A percentile compares a stretch with the other conserved stretches of the same genome.
Evolutionary conservation across 1,139 yeast genomes (phyloP).

Genomic region (Yamadazyma diddensiae): DNA sequence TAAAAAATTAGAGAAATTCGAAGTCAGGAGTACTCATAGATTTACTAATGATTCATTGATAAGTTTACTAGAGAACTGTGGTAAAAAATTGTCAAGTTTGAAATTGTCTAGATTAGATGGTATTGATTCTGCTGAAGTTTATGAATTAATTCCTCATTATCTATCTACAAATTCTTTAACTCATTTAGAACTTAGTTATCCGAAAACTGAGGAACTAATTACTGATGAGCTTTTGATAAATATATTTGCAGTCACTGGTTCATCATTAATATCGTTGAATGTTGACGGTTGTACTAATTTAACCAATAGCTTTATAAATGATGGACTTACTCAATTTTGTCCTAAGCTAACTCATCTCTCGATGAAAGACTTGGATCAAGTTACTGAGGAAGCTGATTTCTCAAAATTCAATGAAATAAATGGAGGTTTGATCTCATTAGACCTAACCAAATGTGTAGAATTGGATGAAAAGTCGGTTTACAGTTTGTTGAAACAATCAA

Average conservation of each 20-base stretch:
- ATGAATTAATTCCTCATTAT: slow-evolving; percentile 64
- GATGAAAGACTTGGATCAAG: slow-evolving; percentile 50
- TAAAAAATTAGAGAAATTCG: slow-evolving; percentile 38
- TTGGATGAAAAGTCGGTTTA: slow-evolving; percentile 61
- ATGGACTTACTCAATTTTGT: slow-evolving; percentile 62
- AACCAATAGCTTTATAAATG: slow-evolving; percentile 60
- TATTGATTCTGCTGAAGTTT: slow-evolving; percentile 53
- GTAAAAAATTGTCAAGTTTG: slow-evolving; percentile 45
- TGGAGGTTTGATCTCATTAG: slow-evolving; percentile 60
- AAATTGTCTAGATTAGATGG: slow-evolving; percentile 71
- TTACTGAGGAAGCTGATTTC: slow-evolving; percentile 68
- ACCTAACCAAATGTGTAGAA: slow-evolving; percentile 62
- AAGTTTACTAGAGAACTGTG: slow-evolving; percentile 61
- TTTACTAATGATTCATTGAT: slow-evolving; percentile 67
- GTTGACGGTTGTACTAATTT: slow-evolving; percentile 73
- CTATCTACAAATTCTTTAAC: slow-evolving; percentile 45
- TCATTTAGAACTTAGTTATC: slow-evolving; percentile 67
- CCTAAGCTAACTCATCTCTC: slow-evolving; percentile 53
- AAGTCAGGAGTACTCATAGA: slow-evolving; percentile 79
- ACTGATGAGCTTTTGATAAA: slow-evolving; percentile 71
- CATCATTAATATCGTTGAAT: slow-evolving; percentile 52
- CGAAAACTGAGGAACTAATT: slow-evolving; percentile 60
- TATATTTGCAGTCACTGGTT: slow-evolving; percentile 60
- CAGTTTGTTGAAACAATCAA: slow-evolving; percentile 63
- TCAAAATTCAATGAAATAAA: slow-evolving; percentile 29